A percentile compares a stretch with the other conserved stretches of the same genome.
Evolutionary conservation across 192 early-diverging fungal species (phyloP).

Genomic region (Coemansia sp.): DNA sequence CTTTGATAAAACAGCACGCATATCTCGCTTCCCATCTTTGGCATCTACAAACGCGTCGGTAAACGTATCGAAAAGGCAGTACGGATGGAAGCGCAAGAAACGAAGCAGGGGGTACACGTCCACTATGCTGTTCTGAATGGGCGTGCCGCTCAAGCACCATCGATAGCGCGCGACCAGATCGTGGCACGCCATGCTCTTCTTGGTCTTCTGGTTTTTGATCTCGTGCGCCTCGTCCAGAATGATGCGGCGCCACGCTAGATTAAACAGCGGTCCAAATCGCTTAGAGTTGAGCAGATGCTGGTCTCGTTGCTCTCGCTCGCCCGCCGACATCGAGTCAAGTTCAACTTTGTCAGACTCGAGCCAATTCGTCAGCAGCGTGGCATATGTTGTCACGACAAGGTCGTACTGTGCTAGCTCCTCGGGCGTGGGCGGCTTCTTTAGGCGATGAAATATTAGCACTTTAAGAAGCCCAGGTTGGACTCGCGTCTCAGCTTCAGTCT

Average conservation of each 20-base stretch:
- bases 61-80: constrained; percentile 58
- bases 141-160: constrained; percentile 71
- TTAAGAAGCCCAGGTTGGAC: constrained; percentile 50
- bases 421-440: constrained; percentile 20
- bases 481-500: constrained; percentile 64
- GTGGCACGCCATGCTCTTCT: constrained; percentile 52
- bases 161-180: constrained; percentile 55
- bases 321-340: neutral
- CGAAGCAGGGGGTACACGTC: constrained; percentile 73
- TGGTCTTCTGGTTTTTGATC: constrained; percentile 63
- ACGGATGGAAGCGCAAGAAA: constrained; percentile 67
- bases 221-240: constrained; percentile 69
- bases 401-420: constrained; percentile 53
- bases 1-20: constrained; percentile 57
- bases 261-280: constrained; percentile 43
- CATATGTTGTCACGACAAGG: constrained; percentile 60
- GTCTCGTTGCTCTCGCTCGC: constrained; percentile 9
- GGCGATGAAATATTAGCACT: constrained; percentile 69
- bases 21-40: constrained; percentile 30
- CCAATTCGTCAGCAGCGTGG: constrained; percentile 31
- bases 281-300: neutral
- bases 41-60: constrained; percentile 54
- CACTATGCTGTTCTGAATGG: constrained; percentile 70
- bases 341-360: neutral
- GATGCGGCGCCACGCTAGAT: constrained; percentile 51